Conservation (phyloP, 1,284 basidiomycete genomes). For the Inonotus hispidus region DNA sequence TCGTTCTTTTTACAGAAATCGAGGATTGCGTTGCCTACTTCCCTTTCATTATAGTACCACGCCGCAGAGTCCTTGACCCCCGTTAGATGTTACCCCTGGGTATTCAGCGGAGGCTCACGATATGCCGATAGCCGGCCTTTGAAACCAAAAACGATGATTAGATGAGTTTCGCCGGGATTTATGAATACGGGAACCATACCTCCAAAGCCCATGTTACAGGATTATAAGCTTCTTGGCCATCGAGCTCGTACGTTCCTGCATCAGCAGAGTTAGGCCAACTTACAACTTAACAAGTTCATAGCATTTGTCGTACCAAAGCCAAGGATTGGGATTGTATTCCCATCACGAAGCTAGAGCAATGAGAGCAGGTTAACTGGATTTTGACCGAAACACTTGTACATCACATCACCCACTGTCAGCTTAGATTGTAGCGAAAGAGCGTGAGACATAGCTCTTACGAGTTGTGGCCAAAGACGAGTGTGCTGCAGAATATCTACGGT, state of each 20-base stretch:
- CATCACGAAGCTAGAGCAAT: constrained; percentile 49
- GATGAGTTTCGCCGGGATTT: not conserved
- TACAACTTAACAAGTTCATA: constrained; percentile 6
- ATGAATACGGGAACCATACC: constrained; percentile 29
- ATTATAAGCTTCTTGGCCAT: constrained; percentile 49
- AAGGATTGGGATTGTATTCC: constrained; percentile 55
- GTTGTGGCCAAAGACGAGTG: not conserved
- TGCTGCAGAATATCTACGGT: too few species aligned
- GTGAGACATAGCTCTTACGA: not conserved
- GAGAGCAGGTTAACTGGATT: not conserved
- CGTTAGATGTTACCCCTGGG: constrained; percentile 15
- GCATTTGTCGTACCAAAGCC: constrained; percentile 46
- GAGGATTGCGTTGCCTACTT: constrained; percentile 54
- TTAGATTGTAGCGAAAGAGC: constrained; percentile 1
- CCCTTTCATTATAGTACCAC: constrained; percentile 69
- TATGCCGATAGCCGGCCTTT: constrained; percentile 60
- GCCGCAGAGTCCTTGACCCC: constrained; percentile 43
- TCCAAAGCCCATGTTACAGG: constrained; percentile 59
- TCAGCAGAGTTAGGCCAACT: constrained; percentile 12
- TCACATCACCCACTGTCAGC: constrained; percentile 3
- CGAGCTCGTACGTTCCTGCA: constrained; percentile 63
- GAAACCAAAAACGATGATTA: constrained; percentile 6
- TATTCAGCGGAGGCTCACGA: constrained; percentile 37
- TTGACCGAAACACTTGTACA: not conserved
- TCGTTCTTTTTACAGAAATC: constrained; percentile 45